Evolutionary conservation across 495 filamentous ascomycete genomes (phyloP).

Genomic region (Penicillium salamii): DNA sequence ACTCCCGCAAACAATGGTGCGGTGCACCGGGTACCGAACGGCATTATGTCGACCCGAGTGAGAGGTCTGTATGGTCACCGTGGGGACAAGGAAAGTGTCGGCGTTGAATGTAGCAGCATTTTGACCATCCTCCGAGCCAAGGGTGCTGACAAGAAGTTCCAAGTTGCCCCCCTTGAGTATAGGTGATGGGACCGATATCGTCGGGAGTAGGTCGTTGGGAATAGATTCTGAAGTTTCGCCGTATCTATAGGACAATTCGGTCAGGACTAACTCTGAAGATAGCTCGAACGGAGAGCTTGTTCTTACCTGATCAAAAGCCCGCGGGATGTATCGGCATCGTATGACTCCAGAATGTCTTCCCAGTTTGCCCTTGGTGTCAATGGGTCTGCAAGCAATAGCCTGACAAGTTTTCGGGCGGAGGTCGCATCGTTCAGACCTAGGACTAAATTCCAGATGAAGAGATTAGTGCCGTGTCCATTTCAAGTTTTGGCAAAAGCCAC

Average conservation of each 20-base stretch:
- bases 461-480: conserved; percentile 2
- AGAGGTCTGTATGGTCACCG: conserved; percentile 63
- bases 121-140: conserved; percentile 39
- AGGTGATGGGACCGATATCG: conserved; percentile 63
- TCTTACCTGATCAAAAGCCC: conserved; percentile 58
- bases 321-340: conserved; percentile 40
- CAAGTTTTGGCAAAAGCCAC: too few relatives aligned
- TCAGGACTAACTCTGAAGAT: neutral
- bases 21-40: conserved; percentile 82
- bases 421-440: conserved; percentile 48
- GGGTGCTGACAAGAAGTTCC: conserved; percentile 72
- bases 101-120: conserved; percentile 49
- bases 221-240: conserved; percentile 46
- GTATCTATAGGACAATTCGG: conserved; percentile 36
- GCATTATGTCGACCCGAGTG: conserved; percentile 56
- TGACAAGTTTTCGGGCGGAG: conserved; percentile 59
- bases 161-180: conserved; percentile 64
- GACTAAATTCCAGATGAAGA: conserved; percentile 30
- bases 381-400: conserved; percentile 74
- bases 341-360: conserved; percentile 63
- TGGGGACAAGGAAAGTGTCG: conserved; percentile 65
- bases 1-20: conserved; percentile 69
- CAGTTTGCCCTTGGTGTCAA: conserved; percentile 60
- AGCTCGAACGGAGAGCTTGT: neutral
- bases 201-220: conserved; percentile 48